Evolutionary conservation across 352 stramenopile genomes (phyloP).

Genomic region (Pythium plurisporium): DNA sequence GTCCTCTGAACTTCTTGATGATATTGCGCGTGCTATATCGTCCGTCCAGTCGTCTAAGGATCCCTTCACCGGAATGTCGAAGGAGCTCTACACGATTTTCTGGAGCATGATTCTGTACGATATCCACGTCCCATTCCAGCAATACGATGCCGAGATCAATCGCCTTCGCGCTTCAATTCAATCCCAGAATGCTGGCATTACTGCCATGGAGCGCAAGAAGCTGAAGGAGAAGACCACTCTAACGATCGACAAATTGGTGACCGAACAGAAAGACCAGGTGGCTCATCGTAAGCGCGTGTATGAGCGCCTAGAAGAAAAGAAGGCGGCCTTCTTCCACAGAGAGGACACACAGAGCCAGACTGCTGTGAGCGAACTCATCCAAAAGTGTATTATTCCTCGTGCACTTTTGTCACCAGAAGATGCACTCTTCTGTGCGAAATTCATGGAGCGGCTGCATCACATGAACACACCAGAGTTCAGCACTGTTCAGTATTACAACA

Average conservation of each 20-base stretch:
- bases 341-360: conserved; percentile 38
- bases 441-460: conserved; percentile 76
- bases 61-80: conserved; percentile 64
- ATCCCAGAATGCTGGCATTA: conserved; percentile 30
- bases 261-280: conserved; percentile 85
- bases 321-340: conserved; percentile 54
- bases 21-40: conserved; percentile 44
- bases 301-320: conserved; percentile 70
- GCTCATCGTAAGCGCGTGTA: conserved; percentile 80
- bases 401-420: conserved; percentile 79
- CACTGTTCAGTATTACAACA: conserved; percentile 80
- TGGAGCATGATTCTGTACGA: conserved; percentile 87
- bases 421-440: conserved; percentile 80
- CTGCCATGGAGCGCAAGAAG: conserved; percentile 68
- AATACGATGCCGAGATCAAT: conserved; percentile 83
- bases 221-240: conserved; percentile 72
- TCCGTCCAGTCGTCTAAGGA: conserved; percentile 26
- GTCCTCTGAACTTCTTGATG: conserved; percentile 45
- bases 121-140: conserved; percentile 78
- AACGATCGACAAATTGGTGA: conserved; percentile 78
- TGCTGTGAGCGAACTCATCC: conserved; percentile 63
- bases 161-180: conserved; percentile 59
- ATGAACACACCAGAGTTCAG: conserved; percentile 71
- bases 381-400: conserved; percentile 76
- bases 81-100: conserved; percentile 79